Base-by-base conservation (phyloP, 2,329 filamentous ascomycete genomes). In the Penicillium olsonii region DNA sequence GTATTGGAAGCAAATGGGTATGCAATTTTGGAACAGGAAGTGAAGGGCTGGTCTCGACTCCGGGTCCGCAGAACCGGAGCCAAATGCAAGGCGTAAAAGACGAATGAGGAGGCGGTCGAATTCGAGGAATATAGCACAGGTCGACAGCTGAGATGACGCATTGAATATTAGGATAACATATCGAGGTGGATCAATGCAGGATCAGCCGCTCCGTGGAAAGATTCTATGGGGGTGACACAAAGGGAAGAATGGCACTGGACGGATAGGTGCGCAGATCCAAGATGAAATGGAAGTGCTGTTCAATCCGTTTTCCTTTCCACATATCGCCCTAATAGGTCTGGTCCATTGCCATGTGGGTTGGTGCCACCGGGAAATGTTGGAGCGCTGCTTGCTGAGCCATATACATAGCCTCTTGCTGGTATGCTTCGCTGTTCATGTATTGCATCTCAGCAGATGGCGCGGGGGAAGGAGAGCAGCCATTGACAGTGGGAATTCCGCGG, bases 401-500 rank as follows among this genome's bases (percentile, higher is more conserved):
- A 52, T 70, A 73, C 31, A 64, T 53, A 17, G 67, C 53, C 43
- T 68, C 69, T 41, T 57, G 55, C 35, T 68, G 63, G 56, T 72
- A 72, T 44, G 64, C 57, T 44, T 72, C 68, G 18, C 67, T 56
- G 52, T 58, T 59, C 48, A 65, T 61, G 54, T 71, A 73, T 44
- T 69, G 69, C 54, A 68, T 64, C 47, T 63, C 67, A 45, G 67
- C 57, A 7, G 67, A 62, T 26, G 69, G 69, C 1, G 65, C 68
- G 7, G 71, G 70, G 7, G 71, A 73, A 5, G 70, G 62, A 11
- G 69, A 68, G 52, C 69, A 74, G 24, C 57, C 56, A 46, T 56
- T 65, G 29, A 56, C 49, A 34, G 58, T 54, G 26, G 64, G 46
- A 5, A 59, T 57, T 33, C 52, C 59, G 38, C 68, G 70, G 26